phyloP scores from a whole-genome alignment of 176 grass and related monocot species.

The Carex cristatella region DNA sequence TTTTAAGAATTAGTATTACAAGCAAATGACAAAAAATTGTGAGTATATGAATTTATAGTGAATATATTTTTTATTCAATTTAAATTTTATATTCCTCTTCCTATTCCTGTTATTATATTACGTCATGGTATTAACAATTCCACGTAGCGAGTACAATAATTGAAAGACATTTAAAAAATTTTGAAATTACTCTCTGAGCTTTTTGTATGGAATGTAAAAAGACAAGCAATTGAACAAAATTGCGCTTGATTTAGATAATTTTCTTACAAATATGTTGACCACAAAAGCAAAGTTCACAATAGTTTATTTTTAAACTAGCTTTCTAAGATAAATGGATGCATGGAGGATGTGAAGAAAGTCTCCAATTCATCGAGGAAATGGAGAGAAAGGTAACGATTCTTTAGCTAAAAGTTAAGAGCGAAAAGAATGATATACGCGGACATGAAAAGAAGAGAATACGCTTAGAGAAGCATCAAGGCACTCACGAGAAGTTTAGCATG shows the following conservation, averaged over 20 bases:
- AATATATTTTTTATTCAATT: not conserved
- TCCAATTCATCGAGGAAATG: not conserved
- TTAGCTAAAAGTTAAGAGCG: not conserved
- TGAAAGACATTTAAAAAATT: not conserved
- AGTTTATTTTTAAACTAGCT: not conserved
- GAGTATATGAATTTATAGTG: not conserved
- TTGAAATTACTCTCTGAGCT: not conserved
- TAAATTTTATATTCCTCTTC: not conserved
- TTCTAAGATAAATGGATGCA: not conserved
- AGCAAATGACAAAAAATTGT: not conserved
- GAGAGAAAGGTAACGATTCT: not conserved
- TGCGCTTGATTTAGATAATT: not conserved
- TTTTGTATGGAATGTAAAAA: not conserved
- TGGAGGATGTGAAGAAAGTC: not conserved
- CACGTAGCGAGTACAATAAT: too few species aligned
- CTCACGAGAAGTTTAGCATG: not conserved
- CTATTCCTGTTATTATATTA: not conserved
- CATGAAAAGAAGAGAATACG: not conserved
- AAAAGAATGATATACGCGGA: not conserved
- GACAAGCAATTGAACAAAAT: not conserved
- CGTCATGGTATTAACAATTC: too few species aligned
- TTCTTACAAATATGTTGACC: not conserved
- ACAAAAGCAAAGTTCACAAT: not conserved
- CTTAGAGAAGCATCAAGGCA: conserved; percentile 1
- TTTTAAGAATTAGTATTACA: not conserved